Percentiles rank a stretch among this genome's conserved stretches.
These are phyloP conservation scores for Furcasterigmium sp. DNA, from an alignment of 2,329 filamentous ascomycete genomes.

Conservation along the genomic window DNA sequence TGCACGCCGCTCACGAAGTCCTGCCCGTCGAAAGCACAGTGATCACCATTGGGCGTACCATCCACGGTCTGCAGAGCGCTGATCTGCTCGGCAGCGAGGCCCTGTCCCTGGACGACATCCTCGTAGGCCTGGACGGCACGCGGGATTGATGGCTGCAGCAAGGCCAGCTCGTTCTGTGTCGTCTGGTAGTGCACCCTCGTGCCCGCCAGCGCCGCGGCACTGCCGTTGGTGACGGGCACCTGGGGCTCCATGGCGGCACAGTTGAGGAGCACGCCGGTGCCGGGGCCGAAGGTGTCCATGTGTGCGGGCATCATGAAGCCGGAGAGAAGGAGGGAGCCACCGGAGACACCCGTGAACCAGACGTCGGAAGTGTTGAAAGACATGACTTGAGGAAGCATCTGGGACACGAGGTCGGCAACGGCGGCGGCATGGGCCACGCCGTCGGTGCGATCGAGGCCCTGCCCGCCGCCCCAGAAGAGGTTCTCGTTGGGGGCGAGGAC, in stretches of 20 bases:
- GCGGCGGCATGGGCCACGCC: conserved; percentile 51
- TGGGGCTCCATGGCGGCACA: conserved; percentile 51
- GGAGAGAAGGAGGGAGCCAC: conserved; percentile 46
- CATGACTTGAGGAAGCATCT: conserved; percentile 44
- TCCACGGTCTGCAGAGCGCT: conserved; percentile 51
- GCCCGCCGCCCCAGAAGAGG: conserved; percentile 53
- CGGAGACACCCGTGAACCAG: conserved; percentile 53
- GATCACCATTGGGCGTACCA: conserved; percentile 48
- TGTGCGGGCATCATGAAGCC: conserved; percentile 55
- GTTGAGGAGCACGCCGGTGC: conserved; percentile 48
- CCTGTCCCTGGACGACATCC: conserved; percentile 35
- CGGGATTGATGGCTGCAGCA: conserved; percentile 45
- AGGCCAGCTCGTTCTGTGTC: conserved; percentile 43
- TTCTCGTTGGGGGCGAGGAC: conserved; percentile 48
- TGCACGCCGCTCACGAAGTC: conserved; percentile 52
- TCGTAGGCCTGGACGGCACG: conserved; percentile 45
- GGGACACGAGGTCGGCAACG: conserved; percentile 45
- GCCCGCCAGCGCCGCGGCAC: conserved; percentile 31
- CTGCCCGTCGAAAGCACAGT: conserved; percentile 52
- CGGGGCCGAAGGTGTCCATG: conserved; percentile 40
- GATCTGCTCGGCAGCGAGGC: conserved; percentile 37
- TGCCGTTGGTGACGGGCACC: conserved; percentile 38
- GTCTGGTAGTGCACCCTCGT: conserved; percentile 53
- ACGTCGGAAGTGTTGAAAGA: conserved; percentile 47
- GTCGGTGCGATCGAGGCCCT: conserved; percentile 46